These are phyloP conservation scores for Monosporascus sp. DNA, from an alignment of 2,329 filamentous ascomycete genomes.

Conservation along the genomic window DNA sequence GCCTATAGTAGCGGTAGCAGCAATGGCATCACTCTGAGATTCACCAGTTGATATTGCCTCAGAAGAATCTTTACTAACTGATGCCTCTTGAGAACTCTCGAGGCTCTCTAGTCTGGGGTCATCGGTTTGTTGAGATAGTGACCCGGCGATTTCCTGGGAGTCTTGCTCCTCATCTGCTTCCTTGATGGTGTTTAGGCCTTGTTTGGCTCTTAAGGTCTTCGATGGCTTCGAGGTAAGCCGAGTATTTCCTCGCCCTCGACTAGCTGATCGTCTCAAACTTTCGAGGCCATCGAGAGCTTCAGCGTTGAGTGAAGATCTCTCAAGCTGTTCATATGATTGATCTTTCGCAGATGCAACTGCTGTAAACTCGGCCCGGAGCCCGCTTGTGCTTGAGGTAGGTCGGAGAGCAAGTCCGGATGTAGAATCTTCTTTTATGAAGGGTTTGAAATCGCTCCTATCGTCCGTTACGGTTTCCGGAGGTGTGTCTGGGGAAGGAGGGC, in stretches of 20 bases:
- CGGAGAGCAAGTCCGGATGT: too few relatives aligned
- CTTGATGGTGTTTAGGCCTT: background rate
- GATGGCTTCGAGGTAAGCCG: background rate
- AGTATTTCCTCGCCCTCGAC: background rate
- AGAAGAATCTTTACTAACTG: background rate
- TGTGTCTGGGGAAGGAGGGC: background rate
- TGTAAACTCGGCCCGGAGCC: too few relatives aligned
- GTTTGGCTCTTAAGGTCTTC: background rate
- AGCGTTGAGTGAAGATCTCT: too few relatives aligned
- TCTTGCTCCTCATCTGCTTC: background rate
- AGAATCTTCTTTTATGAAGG: too few relatives aligned
- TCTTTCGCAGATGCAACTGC: too few relatives aligned
- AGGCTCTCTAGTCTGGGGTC: background rate
- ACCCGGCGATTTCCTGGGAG: background rate
- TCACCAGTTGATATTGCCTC: background rate
- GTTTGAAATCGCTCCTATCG: too few relatives aligned
- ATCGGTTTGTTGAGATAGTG: background rate
- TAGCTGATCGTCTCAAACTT: too few relatives aligned
- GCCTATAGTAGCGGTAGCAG: background rate
- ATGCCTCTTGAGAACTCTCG: background rate
- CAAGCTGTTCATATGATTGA: too few relatives aligned
- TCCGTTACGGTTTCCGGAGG: background rate
- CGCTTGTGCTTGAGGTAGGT: too few relatives aligned
- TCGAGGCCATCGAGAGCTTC: too few relatives aligned
- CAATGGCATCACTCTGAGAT: background rate